Evolutionary conservation across 148 eudicot species (phyloP).

Genomic region (Persicaria tinctoria): DNA sequence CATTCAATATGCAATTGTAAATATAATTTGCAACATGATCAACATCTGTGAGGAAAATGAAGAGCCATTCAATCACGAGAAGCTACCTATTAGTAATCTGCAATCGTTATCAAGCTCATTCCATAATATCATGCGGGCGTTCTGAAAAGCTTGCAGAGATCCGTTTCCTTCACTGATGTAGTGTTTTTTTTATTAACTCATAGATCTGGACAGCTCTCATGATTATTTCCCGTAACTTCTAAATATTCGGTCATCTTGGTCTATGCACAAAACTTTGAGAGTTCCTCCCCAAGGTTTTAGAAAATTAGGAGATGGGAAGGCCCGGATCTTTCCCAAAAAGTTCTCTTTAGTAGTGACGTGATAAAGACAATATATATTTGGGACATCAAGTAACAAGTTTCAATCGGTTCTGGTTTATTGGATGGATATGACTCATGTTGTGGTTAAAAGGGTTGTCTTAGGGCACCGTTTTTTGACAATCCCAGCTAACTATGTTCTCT

Average conservation of each 20-base stretch:
- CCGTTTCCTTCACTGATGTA: background rate
- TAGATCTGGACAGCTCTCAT: background rate
- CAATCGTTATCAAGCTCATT: background rate
- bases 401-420: background rate
- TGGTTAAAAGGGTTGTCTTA: background rate
- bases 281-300: background rate
- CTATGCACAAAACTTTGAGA: background rate
- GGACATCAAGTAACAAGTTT: background rate
- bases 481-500: background rate
- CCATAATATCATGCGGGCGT: background rate
- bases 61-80: background rate
- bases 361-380: background rate
- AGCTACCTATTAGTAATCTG: background rate
- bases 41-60: background rate
- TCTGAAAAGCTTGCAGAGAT: background rate
- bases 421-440: background rate
- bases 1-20: background rate
- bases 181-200: background rate
- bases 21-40: background rate
- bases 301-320: background rate
- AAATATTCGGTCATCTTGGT: background rate
- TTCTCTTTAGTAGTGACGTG: background rate
- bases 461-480: background rate
- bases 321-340: background rate
- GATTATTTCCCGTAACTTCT: background rate